Conservation (phyloP, 768 basidiomycete genomes). For the Grammothele lineata region DNA sequence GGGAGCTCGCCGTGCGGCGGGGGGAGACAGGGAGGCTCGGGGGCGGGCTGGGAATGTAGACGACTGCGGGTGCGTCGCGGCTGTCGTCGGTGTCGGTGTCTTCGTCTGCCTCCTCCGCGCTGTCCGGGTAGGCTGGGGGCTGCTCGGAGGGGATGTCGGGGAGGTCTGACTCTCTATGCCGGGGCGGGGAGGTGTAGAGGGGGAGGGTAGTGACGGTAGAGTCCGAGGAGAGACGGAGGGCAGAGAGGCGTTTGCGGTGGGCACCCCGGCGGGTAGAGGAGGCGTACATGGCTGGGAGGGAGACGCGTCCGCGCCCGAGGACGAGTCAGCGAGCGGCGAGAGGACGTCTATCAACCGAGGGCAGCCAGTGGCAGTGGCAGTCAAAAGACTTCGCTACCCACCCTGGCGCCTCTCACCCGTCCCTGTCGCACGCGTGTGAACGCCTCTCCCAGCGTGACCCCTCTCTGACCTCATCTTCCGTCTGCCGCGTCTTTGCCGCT, state of each 20-base stretch:
- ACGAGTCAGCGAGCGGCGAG: conserved; percentile 11
- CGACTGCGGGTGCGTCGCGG: conserved; percentile 13
- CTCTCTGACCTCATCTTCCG: too few species aligned
- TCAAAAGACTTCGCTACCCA: background rate
- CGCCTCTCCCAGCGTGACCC: too few species aligned
- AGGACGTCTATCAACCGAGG: background rate
- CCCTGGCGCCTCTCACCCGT: too few species aligned
- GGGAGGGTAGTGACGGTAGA: conserved; percentile 57
- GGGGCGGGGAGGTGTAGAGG: conserved; percentile 48
- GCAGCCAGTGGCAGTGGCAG: background rate
- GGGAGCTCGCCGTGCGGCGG: conserved; percentile 26
- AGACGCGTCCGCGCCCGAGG: conserved; percentile 12
- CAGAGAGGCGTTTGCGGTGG: conserved; percentile 56
- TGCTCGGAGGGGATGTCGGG: conserved; percentile 43
- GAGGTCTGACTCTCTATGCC: conserved; percentile 18
- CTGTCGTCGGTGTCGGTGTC: conserved; percentile 59
- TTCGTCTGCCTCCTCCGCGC: conserved; percentile 72
- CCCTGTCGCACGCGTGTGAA: too few species aligned
- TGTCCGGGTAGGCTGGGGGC: conserved; percentile 75
- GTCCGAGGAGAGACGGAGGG: conserved; percentile 59
- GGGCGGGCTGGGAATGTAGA: conserved; percentile 26
- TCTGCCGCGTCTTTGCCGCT: too few species aligned
- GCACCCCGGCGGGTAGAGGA: conserved; percentile 20
- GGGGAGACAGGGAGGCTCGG: conserved; percentile 31
- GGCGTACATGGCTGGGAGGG: conserved; percentile 6